phyloP scores from a whole-genome alignment of 2,329 filamentous ascomycete species.

The Fulvia fulva region DNA sequence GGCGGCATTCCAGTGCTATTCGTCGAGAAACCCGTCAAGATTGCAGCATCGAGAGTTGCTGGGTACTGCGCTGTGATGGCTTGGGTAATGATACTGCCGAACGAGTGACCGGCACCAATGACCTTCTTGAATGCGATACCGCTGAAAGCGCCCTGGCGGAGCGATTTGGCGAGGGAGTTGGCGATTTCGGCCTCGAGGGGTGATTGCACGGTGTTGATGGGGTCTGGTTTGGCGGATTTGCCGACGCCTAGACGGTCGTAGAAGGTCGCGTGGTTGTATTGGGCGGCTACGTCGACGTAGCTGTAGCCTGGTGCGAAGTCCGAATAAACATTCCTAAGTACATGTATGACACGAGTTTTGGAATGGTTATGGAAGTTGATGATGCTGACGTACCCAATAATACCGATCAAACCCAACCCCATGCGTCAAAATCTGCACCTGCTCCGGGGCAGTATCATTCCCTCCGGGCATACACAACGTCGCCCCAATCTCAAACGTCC shows the following conservation, averaged over 20 bases:
- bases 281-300: slow-evolving; percentile 41
- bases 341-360: no score
- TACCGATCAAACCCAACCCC: slow-evolving; percentile 38
- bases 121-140: slow-evolving; percentile 33
- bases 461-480: slow-evolving; percentile 14
- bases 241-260: slow-evolving; percentile 43
- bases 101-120: slow-evolving; percentile 40
- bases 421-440: slow-evolving; percentile 40
- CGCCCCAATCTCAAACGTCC: slow-evolving; percentile 13
- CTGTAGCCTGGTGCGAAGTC: slow-evolving; percentile 38
- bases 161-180: slow-evolving; percentile 31
- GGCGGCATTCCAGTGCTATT: slow-evolving; percentile 23
- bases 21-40: slow-evolving; percentile 37
- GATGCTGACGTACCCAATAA: slow-evolving; percentile 21
- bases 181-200: slow-evolving; percentile 37
- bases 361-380: not conserved
- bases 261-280: slow-evolving; percentile 37
- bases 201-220: slow-evolving; percentile 37
- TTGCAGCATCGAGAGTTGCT: slow-evolving; percentile 33
- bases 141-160: slow-evolving; percentile 31
- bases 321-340: slow-evolving; percentile 12
- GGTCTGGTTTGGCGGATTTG: slow-evolving; percentile 37
- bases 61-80: slow-evolving; percentile 34
- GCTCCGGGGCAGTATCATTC: slow-evolving; percentile 14
- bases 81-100: slow-evolving; percentile 36